phyloP scores from a whole-genome alignment of 2,329 filamentous ascomycete species.

The Taxawa tesnikishii region DNA sequence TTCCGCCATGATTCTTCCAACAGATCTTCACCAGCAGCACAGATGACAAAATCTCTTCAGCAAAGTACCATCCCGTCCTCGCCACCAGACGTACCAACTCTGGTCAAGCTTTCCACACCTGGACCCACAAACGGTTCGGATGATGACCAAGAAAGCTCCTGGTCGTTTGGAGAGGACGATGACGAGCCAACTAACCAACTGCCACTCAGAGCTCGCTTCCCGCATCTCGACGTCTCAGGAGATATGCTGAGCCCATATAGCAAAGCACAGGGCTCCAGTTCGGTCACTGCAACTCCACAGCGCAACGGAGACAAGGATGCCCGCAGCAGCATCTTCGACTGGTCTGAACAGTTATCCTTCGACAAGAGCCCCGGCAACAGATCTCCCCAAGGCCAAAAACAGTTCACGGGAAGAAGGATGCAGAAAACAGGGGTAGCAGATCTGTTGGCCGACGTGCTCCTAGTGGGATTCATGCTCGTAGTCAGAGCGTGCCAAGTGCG shows the following conservation, averaged over 20 bases:
- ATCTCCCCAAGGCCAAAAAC: conserved; percentile 56
- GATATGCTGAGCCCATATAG: conserved; percentile 11
- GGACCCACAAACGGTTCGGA: conserved; percentile 18
- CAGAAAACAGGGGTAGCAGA: conserved; percentile 58
- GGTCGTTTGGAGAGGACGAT: conserved; percentile 27
- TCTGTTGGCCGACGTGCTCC: conserved; percentile 54
- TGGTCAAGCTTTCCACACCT: conserved; percentile 20
- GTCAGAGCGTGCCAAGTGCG: conserved; percentile 64
- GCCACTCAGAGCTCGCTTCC: conserved; percentile 2
- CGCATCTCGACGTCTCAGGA: conserved; percentile 3
- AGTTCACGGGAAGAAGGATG: conserved; percentile 63
- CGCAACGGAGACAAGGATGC: conserved; percentile 27
- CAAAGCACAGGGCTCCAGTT: conserved; percentile 15
- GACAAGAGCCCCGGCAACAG: conserved; percentile 50
- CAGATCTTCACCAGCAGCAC: conserved; percentile 20
- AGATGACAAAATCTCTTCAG: conserved; percentile 4
- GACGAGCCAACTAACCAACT: conserved; percentile 2
- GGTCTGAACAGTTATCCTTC: conserved; percentile 53
- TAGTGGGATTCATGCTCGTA: conserved; percentile 60
- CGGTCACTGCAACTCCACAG: conserved; percentile 23
- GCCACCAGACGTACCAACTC: conserved; percentile 30
- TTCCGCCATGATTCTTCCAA: conserved; percentile 24
- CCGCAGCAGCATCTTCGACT: conserved; percentile 63
- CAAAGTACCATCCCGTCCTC: conserved; percentile 27
- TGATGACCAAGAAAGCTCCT: conserved; percentile 17